Evolutionary conservation across 345 rosid species (phyloP), one percentile per base, ranked within the genome.

Genomic region (Eucalyptus regnans): DNA sequence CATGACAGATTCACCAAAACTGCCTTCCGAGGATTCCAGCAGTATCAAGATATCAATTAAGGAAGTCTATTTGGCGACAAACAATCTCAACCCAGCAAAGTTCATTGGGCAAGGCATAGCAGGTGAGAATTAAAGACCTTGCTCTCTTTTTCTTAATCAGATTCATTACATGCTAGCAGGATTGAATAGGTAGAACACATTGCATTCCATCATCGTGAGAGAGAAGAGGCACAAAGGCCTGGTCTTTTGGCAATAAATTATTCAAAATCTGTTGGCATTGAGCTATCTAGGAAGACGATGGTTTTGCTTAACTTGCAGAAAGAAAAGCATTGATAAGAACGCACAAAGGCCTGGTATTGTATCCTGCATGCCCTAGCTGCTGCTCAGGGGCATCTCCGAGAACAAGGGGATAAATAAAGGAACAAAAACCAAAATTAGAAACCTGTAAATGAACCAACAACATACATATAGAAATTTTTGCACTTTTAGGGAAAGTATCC

Each of bases 101-200:
- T 94, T 90, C 92, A 93, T 94, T 27, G 96, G 97, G 86, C 94
- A 94, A 91, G 97, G 96, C 79, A 90, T 92, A 52, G 95, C 95
- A 48, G 96, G 97, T 95, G 37, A 91, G 94, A 87, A 85, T 86
- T 88, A 29, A 87, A 50, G 49, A 88, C 16, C 37, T 58, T 43
- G 20, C 31, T 20, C 29, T 37, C 44, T 33, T 87, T 37, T 50
- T 27, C 62, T 50, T 46, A 29, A 4, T 37, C 56, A 68, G 62
- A 50, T 86, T 29, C 62, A 86, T 12, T 50, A 50, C 54, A 86
- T 54, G 62, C 87, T 50, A 50, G 87, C 3, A 50, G 87, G 58
- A 86, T 37, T 86, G 87, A 86, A 86, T n/a, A 86, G 33, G 23
- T 29, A 86, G n/a, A 86, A 29, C 44, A 48, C 43, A 50, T 49